Evolutionary conservation across 768 basidiomycete species (phyloP), one percentile per base, ranked within the genome.

Genomic region (Russula sp.): DNA sequence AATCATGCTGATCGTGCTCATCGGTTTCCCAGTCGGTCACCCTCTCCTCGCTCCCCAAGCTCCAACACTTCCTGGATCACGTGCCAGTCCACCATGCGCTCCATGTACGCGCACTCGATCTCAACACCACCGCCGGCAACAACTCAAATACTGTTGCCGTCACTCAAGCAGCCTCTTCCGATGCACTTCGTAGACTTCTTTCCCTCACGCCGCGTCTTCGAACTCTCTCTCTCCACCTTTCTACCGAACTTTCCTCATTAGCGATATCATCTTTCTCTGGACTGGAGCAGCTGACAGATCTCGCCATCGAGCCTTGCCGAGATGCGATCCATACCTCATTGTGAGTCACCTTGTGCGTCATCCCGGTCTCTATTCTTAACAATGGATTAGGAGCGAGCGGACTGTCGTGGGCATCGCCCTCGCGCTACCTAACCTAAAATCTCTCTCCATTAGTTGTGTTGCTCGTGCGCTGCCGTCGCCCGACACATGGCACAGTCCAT

Each of bases 61-160:
- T 67, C 47, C 66, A 66, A 43, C 49, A 45, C n/a, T 67, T 67
- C 38, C 14, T 67, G 20, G 57, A 58, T 53, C 58, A 56, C 58
- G 60, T 67, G 59, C 61, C 64, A 13, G 47, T 51, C 1, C 32
- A 38, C 38, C 59, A 67, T 47, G 64, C 43, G 60, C 22, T n/a
- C 8, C 51, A 60, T 32, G 60, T 67, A n/a, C 66, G 64, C 34
- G 9, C 46, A 2, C 64, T 67, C 41, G 56, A 58, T 38, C 34
- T 67, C 60, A 58, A 38, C 64, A 67, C 65, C 29, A 35, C 58
- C 46, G 49, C 20, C 47, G 16, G 7, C 35, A 34, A 5, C 43
- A 45, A 8, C 48, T 20, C 48, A 11, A 20, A 13, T 16, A 3
- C 25, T 29, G 25, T 29, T 29, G 11, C 22, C 13, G 8, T 39